Percentiles rank a stretch among this genome's conserved stretches.
Evolutionary conservation across 1,284 basidiomycete genomes (phyloP).

Genomic region (Rhodotorula sp.): DNA sequence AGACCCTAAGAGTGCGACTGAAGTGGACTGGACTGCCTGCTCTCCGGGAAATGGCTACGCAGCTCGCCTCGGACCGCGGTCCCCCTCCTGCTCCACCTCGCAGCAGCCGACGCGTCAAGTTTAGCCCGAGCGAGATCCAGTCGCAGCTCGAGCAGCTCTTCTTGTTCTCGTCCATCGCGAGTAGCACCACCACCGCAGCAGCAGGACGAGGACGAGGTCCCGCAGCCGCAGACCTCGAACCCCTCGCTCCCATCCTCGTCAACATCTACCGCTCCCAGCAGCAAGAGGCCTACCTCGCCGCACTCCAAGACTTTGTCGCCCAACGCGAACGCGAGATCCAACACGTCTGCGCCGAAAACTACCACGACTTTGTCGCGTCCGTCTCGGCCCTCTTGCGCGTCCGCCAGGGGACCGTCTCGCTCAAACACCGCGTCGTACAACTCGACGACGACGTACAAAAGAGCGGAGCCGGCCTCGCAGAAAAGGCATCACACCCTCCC

Average conservation of each 20-base stretch:
- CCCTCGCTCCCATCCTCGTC: constrained; percentile 78
- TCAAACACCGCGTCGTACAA: constrained; percentile 58
- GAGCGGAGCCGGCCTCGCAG: constrained; percentile 77
- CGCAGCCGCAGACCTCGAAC: constrained; percentile 63
- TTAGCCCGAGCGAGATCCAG: constrained; percentile 75
- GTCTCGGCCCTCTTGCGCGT: constrained; percentile 94
- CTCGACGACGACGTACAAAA: constrained; percentile 60
- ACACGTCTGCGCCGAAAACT: constrained; percentile 90
- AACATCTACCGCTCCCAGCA: constrained; percentile 80
- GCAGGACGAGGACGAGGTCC: too few relatives aligned
- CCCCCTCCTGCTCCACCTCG: too few relatives aligned
- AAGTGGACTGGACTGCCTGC: too few relatives aligned
- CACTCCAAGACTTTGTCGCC: constrained; percentile 79
- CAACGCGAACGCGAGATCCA: constrained; percentile 96
- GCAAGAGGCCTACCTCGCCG: constrained; percentile 86
- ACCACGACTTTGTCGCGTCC: constrained; percentile 95
- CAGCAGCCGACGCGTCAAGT: constrained; percentile 52
- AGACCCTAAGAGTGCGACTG: too few relatives aligned
- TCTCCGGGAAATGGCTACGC: too few relatives aligned
- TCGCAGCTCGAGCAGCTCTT: constrained; percentile 83
- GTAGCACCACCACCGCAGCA: too few relatives aligned
- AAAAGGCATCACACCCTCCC: constrained; percentile 58
- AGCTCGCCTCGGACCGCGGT: too few relatives aligned
- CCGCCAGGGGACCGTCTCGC: constrained; percentile 64
- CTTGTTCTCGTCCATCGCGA: constrained; percentile 62